phyloP scores from a whole-genome alignment of 2,329 filamentous ascomycete genomes.

The Diaporthe vexans region DNA sequence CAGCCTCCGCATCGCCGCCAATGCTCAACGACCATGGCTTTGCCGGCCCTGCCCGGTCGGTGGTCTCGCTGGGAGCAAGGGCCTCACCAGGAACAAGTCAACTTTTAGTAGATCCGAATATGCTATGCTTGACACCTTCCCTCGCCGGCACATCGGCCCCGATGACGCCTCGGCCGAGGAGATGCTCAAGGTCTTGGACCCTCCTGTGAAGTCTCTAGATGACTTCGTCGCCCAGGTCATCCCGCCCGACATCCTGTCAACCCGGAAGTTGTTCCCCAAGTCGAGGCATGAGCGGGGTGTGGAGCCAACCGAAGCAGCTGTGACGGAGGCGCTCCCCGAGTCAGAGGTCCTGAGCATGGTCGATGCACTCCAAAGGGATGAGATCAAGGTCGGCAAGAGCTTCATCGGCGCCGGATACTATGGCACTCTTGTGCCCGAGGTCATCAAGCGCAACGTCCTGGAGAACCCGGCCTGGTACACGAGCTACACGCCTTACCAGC shows the following conservation, averaged over 20 bases:
- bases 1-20: constrained; percentile 39
- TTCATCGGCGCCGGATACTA: constrained; percentile 93
- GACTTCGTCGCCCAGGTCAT: constrained; percentile 89
- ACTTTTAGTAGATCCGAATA: constrained; percentile 42
- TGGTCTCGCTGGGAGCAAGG: constrained; percentile 31
- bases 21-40: constrained; percentile 41
- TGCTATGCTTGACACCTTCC: constrained; percentile 73
- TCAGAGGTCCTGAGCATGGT: constrained; percentile 66
- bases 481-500: constrained; percentile 97
- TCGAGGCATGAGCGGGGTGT: constrained; percentile 54
- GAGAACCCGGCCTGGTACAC: constrained; percentile 98
- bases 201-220: constrained; percentile 80
- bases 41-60: constrained; percentile 38
- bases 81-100: constrained; percentile 44
- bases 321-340: constrained; percentile 67
- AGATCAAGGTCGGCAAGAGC: constrained; percentile 65
- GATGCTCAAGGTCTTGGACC: constrained; percentile 86
- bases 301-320: constrained; percentile 53
- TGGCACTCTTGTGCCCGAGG: constrained; percentile 85
- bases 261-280: constrained; percentile 71
- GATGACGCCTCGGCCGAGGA: constrained; percentile 75
- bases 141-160: constrained; percentile 89
- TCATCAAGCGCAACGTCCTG: constrained; percentile 92
- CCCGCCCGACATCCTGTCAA: constrained; percentile 82
- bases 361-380: constrained; percentile 49